A percentile compares a stretch with the other conserved stretches of the same genome.
Conservation (phyloP, 805 yeast species). For the Kurtzmaniella cleridarum region DNA sequence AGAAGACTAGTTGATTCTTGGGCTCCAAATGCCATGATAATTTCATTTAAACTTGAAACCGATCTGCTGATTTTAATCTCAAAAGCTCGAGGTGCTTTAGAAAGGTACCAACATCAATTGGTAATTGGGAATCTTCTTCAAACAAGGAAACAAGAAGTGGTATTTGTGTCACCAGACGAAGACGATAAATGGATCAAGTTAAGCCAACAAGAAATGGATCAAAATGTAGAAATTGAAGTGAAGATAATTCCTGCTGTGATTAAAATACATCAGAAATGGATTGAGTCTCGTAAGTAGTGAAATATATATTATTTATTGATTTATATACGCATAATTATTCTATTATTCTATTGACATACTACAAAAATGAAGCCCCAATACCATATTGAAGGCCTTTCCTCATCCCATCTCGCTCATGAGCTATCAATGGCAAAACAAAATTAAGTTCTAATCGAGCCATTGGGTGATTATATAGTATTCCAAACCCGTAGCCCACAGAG, state of each 20-base stretch:
- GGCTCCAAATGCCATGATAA: slow-evolving; percentile 94
- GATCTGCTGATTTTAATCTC: slow-evolving; percentile 63
- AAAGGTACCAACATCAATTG: slow-evolving; percentile 83
- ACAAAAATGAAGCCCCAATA: slow-evolving; percentile 54
- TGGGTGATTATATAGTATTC: slow-evolving; percentile 50
- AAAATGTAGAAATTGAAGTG: slow-evolving; percentile 64
- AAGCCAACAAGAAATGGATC: slow-evolving; percentile 31
- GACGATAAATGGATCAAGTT: slow-evolving; percentile 48
- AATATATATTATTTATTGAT: background rate
- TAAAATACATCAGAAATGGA: slow-evolving; percentile 59
- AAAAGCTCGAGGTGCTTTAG: slow-evolving; percentile 76
- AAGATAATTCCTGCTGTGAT: slow-evolving; percentile 76
- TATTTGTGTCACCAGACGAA: slow-evolving; percentile 59
- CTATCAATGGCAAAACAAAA: slow-evolving; percentile 45
- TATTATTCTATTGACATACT: slow-evolving; percentile 6
- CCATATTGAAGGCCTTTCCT: slow-evolving; percentile 57
- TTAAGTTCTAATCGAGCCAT: slow-evolving; percentile 55
- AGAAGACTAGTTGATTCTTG: slow-evolving; percentile 83
- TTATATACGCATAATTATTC: slow-evolving; percentile 8
- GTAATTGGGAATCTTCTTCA: slow-evolving; percentile 93
- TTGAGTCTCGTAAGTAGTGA: slow-evolving; percentile 19
- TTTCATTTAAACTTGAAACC: slow-evolving; percentile 91
- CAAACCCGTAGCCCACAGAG: slow-evolving; percentile 42
- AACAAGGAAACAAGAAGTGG: slow-evolving; percentile 82
- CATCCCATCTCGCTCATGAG: slow-evolving; percentile 39